These are phyloP conservation scores for Ciborinia camelliae DNA, from an alignment of 2,329 filamentous ascomycete species.

Conservation along the genomic window DNA sequence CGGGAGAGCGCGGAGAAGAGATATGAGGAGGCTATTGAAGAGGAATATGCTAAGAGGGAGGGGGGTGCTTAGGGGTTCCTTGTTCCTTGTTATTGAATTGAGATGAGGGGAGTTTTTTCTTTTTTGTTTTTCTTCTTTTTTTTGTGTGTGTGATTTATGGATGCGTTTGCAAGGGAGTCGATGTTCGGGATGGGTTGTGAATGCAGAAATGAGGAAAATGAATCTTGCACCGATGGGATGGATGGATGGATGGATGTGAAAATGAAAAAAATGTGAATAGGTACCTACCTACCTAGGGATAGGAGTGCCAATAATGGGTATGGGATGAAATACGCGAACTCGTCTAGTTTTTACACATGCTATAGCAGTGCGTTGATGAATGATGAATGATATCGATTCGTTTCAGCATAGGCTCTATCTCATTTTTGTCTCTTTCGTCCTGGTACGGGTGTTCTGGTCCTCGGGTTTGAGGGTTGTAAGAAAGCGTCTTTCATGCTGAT, in stretches of 20 bases:
- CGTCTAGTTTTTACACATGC: not conserved
- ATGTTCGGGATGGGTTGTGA: not conserved
- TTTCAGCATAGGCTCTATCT: too few relatives aligned
- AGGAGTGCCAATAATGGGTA: too few relatives aligned
- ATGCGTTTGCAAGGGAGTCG: not conserved
- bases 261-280: not conserved
- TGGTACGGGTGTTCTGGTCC: not conserved
- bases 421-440: not conserved
- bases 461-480: too few relatives aligned
- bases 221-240: not conserved
- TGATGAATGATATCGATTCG: not conserved
- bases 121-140: too few relatives aligned
- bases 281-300: too few relatives aligned
- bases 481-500: too few relatives aligned
- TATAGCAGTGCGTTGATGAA: too few relatives aligned
- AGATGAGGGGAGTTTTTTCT: not conserved
- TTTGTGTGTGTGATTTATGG: too few relatives aligned
- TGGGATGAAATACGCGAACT: not conserved
- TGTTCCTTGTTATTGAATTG: not conserved
- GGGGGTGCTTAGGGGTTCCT: slow-evolving; percentile 49
- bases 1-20: slow-evolving; percentile 42
- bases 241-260: not conserved
- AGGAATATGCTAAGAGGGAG: slow-evolving; percentile 62
- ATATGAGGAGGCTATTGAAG: slow-evolving; percentile 60
- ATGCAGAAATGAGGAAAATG: not conserved